Evolutionary conservation across 2,329 filamentous ascomycete genomes (phyloP), one percentile per base, ranked within the genome.

Genomic region (Monilinia laxa): DNA sequence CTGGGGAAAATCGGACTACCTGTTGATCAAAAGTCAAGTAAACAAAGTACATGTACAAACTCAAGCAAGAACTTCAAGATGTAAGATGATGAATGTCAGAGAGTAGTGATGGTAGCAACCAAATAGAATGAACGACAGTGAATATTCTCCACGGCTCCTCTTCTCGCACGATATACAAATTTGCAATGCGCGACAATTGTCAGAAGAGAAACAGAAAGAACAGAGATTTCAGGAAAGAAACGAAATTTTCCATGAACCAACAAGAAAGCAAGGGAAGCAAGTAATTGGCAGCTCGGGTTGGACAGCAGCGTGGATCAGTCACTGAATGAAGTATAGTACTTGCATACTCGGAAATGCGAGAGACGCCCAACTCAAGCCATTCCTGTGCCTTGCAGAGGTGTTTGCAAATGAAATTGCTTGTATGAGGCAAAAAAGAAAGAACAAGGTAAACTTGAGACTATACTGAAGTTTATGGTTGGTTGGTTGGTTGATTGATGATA

Each of bases 211-310:
- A 31, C 10, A 31, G 11, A 25, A 9, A 20, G 16, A 42, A 12
- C 23, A 4, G 18, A 45, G 25, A 31, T n/a, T n/a, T 20, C 28
- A 58, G 56, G 20, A 47, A 58, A 23, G n/a, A 1, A n/a, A n/a
- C n/a, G 10, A 35, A 18, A 16, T 10, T 59, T 59, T 23, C 42
- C 18, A 25, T 35, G 40, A 35, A 31, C 40, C 56, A 59, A 59
- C 40, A 59, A 42, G 35, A 57, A 49, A 49, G 42, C 11, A 60
- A 60, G 42, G 42, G 28, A 47, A 60, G 57, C 35, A 60, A 60
- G 25, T 51, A 49, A 42, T 49, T 60, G 20, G 57, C 57, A 49
- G 57, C 20, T 60, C 42, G 10, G 20, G 57, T 51, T 60, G 57
- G 28, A 51, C 57, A 35, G 23, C 9, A 59, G 28, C 11, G 6